These are phyloP conservation scores for Trypanosoma caninum DNA, from an alignment of 208 protist species.

Conservation along the genomic window DNA sequence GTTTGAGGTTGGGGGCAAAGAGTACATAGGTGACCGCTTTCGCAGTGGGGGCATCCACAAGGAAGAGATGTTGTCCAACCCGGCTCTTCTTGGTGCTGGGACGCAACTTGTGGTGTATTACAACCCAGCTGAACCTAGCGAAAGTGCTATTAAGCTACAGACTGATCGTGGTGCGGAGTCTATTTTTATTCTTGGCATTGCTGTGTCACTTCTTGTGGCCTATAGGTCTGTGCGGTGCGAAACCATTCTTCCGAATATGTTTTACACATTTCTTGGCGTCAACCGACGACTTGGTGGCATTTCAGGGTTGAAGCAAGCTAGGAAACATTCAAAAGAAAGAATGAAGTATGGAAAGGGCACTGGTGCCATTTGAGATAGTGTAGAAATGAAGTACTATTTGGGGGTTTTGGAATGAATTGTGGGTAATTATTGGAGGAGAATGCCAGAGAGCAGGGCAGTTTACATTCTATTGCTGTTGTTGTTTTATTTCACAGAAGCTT, in stretches of 20 bases:
- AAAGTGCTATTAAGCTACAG: conserved; percentile 86
- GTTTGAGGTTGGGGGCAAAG: conserved; percentile 66
- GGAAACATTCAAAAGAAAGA: conserved; percentile 60
- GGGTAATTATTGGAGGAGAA: no score
- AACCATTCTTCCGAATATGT: conserved; percentile 92
- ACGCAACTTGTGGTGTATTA: conserved; percentile 88
- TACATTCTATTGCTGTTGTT: neutral
- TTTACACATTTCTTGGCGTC: conserved; percentile 82
- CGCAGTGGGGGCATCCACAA: conserved; percentile 82
- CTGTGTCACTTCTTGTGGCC: conserved; percentile 65
- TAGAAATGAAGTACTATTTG: neutral
- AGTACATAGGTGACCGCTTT: conserved; percentile 80
- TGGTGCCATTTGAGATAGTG: conserved; percentile 33
- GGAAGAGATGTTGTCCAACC: conserved; percentile 81
- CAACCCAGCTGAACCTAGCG: conserved; percentile 74
- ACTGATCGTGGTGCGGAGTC: conserved; percentile 76
- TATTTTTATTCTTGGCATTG: conserved; percentile 59
- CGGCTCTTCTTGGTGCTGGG: conserved; percentile 76
- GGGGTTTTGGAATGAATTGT: neutral
- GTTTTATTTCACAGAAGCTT: neutral
- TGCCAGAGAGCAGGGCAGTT: neutral
- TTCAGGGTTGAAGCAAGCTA: conserved; percentile 61
- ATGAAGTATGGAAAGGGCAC: conserved; percentile 86
- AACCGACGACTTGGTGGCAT: conserved; percentile 73
- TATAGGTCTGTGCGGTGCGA: conserved; percentile 86